Evolutionary conservation across 495 filamentous ascomycete species (phyloP).

Genomic region (Bathelium albidoporum): DNA sequence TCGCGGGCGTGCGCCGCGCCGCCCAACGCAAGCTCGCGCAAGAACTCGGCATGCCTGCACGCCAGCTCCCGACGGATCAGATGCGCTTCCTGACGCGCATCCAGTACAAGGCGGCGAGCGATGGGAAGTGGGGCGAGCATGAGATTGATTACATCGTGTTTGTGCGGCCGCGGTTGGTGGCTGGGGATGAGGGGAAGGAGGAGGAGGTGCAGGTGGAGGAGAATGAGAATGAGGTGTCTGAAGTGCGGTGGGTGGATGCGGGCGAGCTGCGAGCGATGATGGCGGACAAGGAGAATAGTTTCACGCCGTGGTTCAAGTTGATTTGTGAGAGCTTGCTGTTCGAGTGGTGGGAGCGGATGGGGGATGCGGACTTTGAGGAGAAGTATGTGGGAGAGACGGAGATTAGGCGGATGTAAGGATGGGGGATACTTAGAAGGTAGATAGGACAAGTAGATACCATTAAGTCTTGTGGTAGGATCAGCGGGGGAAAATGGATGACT

Average conservation of each 20-base stretch:
- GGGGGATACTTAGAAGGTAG: conserved; percentile 6
- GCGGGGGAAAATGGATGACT: background rate
- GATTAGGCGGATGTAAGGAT: conserved; percentile 70
- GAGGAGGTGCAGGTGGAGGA: conserved; percentile 62
- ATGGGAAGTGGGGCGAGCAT: conserved; percentile 98
- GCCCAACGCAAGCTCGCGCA: conserved; percentile 89
- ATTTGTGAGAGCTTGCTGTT: conserved; percentile 97
- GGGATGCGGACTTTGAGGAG: conserved; percentile 51
- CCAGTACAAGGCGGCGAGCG: conserved; percentile 94
- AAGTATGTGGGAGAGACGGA: conserved; percentile 76
- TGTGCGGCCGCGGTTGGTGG: conserved; percentile 57
- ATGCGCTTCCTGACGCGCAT: conserved; percentile 94
- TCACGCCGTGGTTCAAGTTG: conserved; percentile 99
- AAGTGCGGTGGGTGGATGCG: conserved; percentile 69
- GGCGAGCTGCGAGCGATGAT: conserved; percentile 82
- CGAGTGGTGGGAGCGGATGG: conserved; percentile 93
- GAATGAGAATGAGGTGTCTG: conserved; percentile 82
- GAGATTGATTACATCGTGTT: conserved; percentile 99
- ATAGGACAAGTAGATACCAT: too few relatives aligned
- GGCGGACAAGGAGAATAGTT: conserved; percentile 62
- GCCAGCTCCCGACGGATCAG: conserved; percentile 82
- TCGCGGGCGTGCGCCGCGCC: conserved; percentile 77
- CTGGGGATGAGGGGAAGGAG: background rate
- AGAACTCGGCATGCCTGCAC: conserved; percentile 82
- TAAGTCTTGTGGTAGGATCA: too few relatives aligned